phyloP scores from a whole-genome alignment of 345 rosid genomes.

The Microthlaspi erraticum region DNA sequence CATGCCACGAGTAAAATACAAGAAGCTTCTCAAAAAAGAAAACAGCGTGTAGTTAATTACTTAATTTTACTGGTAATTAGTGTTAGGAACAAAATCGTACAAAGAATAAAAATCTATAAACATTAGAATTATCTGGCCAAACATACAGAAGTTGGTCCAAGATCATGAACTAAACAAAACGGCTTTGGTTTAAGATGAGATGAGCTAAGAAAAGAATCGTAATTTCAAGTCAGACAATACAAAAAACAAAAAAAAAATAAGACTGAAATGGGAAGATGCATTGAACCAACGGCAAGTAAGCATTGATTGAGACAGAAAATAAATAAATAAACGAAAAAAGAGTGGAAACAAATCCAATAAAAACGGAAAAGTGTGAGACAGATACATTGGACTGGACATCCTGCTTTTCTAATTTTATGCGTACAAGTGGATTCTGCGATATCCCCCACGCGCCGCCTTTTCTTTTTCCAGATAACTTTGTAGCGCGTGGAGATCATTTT shows the following conservation, averaged over 20 bases:
- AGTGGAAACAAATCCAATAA: constrained; percentile 21
- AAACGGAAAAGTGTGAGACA: constrained; percentile 32
- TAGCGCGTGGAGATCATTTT: no score
- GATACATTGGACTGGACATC: constrained; percentile 37
- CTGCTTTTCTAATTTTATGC: constrained; percentile 5
- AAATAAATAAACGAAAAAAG: not conserved
- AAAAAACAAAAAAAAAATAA: not conserved
- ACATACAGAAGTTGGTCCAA: constrained; percentile 16
- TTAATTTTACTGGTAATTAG: no score
- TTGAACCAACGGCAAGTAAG: constrained; percentile 27
- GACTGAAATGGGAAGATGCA: constrained; percentile 26
- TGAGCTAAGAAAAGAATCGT: constrained; percentile 1
- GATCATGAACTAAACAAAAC: constrained; percentile 11
- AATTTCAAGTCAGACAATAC: not conserved
- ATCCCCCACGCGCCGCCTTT: not conserved
- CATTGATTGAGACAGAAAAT: constrained; percentile 21
- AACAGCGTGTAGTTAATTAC: not conserved
- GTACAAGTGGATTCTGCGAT: constrained; percentile 19
- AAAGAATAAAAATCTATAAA: not conserved
- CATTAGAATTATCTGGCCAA: not conserved
- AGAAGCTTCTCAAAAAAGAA: not conserved
- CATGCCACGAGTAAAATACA: not conserved
- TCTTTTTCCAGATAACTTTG: not conserved
- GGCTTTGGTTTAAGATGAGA: not conserved
- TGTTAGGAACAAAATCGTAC: no score